Percentiles rank a stretch among this genome's conserved stretches.
Conservation (phyloP, 1,284 basidiomycete species). For the Volvariella volvacea region DNA sequence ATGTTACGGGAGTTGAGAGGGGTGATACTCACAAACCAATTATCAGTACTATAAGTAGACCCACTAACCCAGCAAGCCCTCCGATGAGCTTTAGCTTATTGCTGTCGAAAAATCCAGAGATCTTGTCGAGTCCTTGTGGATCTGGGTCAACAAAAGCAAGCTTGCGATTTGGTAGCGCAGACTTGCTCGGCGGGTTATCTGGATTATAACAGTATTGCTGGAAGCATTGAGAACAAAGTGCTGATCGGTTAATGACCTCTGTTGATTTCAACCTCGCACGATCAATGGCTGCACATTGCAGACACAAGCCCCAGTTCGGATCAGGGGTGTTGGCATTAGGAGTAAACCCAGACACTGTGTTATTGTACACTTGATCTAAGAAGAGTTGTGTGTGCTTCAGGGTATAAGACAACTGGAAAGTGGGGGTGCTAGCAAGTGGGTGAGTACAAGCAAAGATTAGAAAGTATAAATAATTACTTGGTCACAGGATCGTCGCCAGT, state of each 20-base stretch:
- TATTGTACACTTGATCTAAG: slow-evolving; percentile 46
- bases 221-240: slow-evolving; percentile 37
- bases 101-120: slow-evolving; percentile 26
- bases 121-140: slow-evolving; percentile 28
- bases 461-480: slow-evolving; percentile 39
- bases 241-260: slow-evolving; percentile 28
- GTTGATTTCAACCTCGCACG: slow-evolving; percentile 30
- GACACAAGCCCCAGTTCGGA: slow-evolving; percentile 36
- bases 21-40: not conserved
- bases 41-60: not conserved
- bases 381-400: slow-evolving; percentile 38
- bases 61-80: not conserved
- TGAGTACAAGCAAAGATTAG: slow-evolving; percentile 4
- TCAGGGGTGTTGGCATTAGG: slow-evolving; percentile 41
- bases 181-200: slow-evolving; percentile 28
- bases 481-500: slow-evolving; percentile 49
- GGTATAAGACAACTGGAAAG: slow-evolving; percentile 47
- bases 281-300: slow-evolving; percentile 45
- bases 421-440: slow-evolving; percentile 30
- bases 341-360: slow-evolving; percentile 48
- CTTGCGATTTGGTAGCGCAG: slow-evolving; percentile 31
- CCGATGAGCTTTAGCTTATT: slow-evolving; percentile 19
- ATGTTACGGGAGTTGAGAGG: not conserved
- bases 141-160: slow-evolving; percentile 36
- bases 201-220: slow-evolving; percentile 43